Conservation (phyloP, 176 grass and related monocot genomes). For the Avena sativa region DNA sequence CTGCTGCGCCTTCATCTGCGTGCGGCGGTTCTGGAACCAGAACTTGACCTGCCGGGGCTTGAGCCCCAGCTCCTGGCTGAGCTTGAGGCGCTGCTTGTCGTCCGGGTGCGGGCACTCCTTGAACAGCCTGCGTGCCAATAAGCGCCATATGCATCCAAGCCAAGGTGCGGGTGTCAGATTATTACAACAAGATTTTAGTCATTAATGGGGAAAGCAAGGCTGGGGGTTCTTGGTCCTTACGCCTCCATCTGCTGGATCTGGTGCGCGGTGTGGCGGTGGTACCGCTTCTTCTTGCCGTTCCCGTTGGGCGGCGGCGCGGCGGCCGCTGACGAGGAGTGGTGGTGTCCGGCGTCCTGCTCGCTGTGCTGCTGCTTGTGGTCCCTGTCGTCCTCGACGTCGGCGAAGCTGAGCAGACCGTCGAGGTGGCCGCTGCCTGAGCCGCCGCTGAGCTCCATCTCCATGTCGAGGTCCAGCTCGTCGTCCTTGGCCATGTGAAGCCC, state of each 20-base stretch:
- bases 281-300: conserved; percentile 87
- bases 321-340: conserved; percentile 6
- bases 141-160: not conserved
- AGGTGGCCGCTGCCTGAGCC: conserved; percentile 82
- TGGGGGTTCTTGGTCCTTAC: conserved; percentile 45
- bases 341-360: not conserved
- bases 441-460: conserved; percentile 69
- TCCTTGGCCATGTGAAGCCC: conserved; percentile 65
- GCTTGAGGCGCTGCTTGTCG: conserved; percentile 96
- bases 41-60: conserved; percentile 98
- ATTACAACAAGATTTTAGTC: not conserved
- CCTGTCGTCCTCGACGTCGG: conserved; percentile 70
- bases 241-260: conserved; percentile 99
- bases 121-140: conserved; percentile 65
- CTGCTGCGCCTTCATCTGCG: conserved; percentile 99
- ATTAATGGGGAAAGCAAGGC: not conserved
- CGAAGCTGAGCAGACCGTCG: conserved; percentile 79
- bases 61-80: conserved; percentile 91
- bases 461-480: conserved; percentile 72
- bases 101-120: conserved; percentile 99
- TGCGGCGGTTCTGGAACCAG: conserved; percentile 99
- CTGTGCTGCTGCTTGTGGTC: conserved; percentile 57
- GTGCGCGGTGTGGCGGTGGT: conserved; percentile 95
- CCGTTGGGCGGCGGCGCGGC: not conserved
- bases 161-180: not conserved